Percentiles rank a stretch among this genome's conserved stretches.
phyloP scores from a whole-genome alignment of 2,329 filamentous ascomycete species.

The Sphaerostilbella broomeana region DNA sequence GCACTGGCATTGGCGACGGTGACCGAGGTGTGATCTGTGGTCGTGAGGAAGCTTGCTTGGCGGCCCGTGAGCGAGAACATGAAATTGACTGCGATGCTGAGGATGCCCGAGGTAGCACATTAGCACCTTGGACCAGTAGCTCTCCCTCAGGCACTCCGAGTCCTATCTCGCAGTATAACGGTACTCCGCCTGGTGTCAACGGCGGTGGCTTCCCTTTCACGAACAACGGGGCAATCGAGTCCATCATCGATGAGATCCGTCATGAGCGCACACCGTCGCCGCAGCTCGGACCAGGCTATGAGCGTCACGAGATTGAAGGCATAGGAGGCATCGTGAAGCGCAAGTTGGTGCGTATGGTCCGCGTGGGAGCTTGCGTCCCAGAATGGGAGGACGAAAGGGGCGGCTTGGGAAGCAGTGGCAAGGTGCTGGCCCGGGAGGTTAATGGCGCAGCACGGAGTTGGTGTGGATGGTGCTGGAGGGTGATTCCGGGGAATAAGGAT shows the following conservation, averaged over 20 bases:
- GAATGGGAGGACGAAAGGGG: constrained; percentile 76
- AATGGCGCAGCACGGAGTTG: constrained; percentile 65
- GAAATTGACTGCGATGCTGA: constrained; percentile 83
- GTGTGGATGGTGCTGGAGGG: constrained; percentile 86
- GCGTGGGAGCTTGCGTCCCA: constrained; percentile 75
- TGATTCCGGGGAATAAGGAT: constrained; percentile 56
- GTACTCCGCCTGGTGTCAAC: constrained; percentile 16
- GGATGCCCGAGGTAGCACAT: constrained; percentile 49
- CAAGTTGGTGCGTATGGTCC: constrained; percentile 76
- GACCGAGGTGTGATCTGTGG: constrained; percentile 85
- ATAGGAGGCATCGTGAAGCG: constrained; percentile 84
- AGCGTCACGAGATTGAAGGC: constrained; percentile 82
- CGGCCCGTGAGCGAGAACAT: constrained; percentile 68
- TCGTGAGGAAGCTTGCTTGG: constrained; percentile 68
- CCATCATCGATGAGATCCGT: constrained; percentile 26
- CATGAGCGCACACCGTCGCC: constrained; percentile 39
- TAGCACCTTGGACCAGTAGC: constrained; percentile 16
- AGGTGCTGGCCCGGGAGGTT: constrained; percentile 65
- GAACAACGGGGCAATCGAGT: constrained; percentile 17
- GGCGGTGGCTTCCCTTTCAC: constrained; percentile 16
- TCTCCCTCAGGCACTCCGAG: constrained; percentile 15
- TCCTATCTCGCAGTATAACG: constrained; percentile 13
- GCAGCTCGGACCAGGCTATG: constrained; percentile 64
- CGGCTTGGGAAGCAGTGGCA: constrained; percentile 29
- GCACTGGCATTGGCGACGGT: constrained; percentile 82